Percentiles rank a stretch among this genome's conserved stretches.
Evolutionary conservation across 305 asterid genomes (phyloP).

Genomic region (Andrographis paniculata): DNA sequence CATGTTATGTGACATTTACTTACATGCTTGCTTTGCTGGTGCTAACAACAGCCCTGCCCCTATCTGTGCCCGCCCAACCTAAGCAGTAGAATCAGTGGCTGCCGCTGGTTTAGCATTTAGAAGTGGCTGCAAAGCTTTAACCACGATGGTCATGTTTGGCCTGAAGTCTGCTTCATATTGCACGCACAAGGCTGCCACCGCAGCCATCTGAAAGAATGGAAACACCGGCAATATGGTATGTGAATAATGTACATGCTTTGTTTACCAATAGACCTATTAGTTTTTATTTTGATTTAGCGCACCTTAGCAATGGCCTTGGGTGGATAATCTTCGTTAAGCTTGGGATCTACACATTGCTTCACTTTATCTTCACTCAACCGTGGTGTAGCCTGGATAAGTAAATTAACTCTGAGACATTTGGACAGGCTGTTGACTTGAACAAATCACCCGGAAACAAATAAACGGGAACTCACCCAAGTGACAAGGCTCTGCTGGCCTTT

Average conservation of each 20-base stretch:
- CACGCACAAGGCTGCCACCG: conserved; percentile 79
- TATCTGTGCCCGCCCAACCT: no score
- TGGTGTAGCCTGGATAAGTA: conserved; percentile 73
- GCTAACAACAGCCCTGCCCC: no score
- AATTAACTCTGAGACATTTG: no score
- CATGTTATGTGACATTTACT: no score
- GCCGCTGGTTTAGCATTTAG: conserved; percentile 59
- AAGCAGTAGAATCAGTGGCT: conserved; percentile 38
- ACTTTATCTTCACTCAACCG: conserved; percentile 97
- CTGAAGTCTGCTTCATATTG: conserved; percentile 76
- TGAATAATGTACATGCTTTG: neutral
- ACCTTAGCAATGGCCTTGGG: conserved; percentile 98
- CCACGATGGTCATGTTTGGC: conserved; percentile 75
- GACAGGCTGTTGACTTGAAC: no score
- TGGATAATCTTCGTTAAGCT: conserved; percentile 70
- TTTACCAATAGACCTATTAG: no score
- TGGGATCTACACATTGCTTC: conserved; percentile 95
- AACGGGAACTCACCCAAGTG: conserved; percentile 40
- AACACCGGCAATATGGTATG: neutral
- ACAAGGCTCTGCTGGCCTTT: conserved; percentile 77
- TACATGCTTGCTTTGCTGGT: no score
- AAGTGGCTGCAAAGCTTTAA: conserved; percentile 76
- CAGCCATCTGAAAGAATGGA: conserved; percentile 46
- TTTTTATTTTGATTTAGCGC: neutral
- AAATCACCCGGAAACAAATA: no score